A percentile compares a stretch with the other conserved stretches of the same genome.
phyloP scores from a whole-genome alignment of 208 protist species.

The Trypanosoma cruzi region DNA sequence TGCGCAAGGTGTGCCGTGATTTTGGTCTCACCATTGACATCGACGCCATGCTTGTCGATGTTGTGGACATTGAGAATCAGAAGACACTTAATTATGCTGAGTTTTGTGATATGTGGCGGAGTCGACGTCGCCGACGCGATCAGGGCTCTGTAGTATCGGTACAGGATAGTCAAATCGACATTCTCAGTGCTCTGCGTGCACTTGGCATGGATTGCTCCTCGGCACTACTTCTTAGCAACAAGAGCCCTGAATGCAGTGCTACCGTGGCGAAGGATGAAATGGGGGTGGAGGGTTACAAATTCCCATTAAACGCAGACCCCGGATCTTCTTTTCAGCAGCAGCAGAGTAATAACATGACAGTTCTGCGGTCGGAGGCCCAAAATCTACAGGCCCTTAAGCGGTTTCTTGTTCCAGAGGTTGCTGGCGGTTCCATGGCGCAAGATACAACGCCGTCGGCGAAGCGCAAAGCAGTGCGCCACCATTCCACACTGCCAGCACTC shows the following conservation, averaged over 20 bases:
- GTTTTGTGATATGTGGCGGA: constrained; percentile 70
- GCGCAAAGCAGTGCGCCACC: background rate
- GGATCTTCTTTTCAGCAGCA: background rate
- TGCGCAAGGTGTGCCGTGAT: constrained; percentile 57
- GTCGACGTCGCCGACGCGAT: background rate
- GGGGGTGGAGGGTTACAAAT: constrained; percentile 5
- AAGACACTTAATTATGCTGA: constrained; percentile 64
- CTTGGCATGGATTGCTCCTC: background rate
- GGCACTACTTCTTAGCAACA: background rate
- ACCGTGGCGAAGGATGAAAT: background rate
- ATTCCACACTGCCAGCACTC: background rate
- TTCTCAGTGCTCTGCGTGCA: background rate
- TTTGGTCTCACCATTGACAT: constrained; percentile 87
- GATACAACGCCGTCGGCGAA: background rate
- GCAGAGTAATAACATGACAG: background rate
- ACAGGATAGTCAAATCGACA: background rate
- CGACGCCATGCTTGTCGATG: constrained; percentile 52
- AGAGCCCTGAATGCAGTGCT: background rate
- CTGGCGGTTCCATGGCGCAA: background rate
- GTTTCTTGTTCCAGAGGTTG: constrained; percentile 46
- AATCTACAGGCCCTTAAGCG: constrained; percentile 56
- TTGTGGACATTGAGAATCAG: constrained; percentile 50
- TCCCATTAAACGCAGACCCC: background rate
- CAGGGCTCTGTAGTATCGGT: background rate
- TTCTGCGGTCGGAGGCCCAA: constrained; percentile 44